Base-by-base conservation (phyloP, 2,329 filamentous ascomycete genomes). In the Cercospora citrullina region DNA sequence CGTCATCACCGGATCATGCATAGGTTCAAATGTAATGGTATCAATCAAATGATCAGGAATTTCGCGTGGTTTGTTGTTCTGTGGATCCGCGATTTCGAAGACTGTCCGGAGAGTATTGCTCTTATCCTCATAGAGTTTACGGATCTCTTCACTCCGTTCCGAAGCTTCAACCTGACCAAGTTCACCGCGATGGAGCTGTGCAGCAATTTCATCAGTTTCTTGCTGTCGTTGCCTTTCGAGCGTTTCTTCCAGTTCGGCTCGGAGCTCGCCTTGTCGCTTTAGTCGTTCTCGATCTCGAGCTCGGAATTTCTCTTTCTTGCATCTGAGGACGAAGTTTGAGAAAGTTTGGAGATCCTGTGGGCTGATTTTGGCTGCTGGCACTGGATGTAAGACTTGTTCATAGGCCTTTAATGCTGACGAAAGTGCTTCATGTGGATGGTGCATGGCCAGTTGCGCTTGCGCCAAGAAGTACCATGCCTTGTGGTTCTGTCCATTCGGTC, bases 231-330 rank as follows among this genome's bases (percentile, higher is more conserved):
- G 84, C 9, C 74, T 75, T 64, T 82, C 79, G 63, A 92, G 76
- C 45, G 86, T 73, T 0, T 79, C 80, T 33, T 90, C 78, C 39
- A 91, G 77, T 67, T 92, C 87, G 2, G 77, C 79, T 75, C 92
- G 86, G 2, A 94, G 80, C 33, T 86, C 85, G 5, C 80, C 82
- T 21, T 84, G 83, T 69, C 87, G 83, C 14, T 87, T 83, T 26
- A 84, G 75, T 1, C 91, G 84, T 39, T 84, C 82, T 65, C 83
- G 84, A 78, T 98, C 94, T 71, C 84, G 83, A 10, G 87, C 85
- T 39, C 94, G 91, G 92, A 95, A 98, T 45, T 91, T 88, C 71
- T 90, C 89, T 79, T 94, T 94, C 80, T 96, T 96, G 75, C 92
- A 93, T 66, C 85, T 85, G 23, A 97, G 83, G 0, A 97, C 91